These are phyloP conservation scores for Penicillium sp. DNA, from an alignment of 2,329 filamentous ascomycete genomes.

Conservation along the genomic window DNA sequence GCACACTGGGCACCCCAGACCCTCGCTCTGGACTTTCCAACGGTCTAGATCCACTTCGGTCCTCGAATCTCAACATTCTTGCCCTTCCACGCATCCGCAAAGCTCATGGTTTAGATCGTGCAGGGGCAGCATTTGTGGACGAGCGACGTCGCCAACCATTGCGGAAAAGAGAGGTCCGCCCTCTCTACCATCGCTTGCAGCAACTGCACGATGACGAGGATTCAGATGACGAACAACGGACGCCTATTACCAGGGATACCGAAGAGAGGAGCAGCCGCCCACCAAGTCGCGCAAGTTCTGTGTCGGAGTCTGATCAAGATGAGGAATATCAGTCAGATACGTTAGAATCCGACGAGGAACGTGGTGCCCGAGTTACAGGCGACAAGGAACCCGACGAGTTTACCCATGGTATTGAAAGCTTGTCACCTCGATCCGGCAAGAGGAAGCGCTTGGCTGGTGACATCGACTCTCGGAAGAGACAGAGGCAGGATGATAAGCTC, in stretches of 20 bases:
- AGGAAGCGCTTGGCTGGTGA: constrained; percentile 69
- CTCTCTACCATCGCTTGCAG: constrained; percentile 74
- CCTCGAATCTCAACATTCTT: constrained; percentile 53
- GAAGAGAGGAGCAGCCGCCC: constrained; percentile 81
- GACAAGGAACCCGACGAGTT: constrained; percentile 13
- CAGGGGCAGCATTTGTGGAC: constrained; percentile 62
- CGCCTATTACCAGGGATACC: constrained; percentile 66
- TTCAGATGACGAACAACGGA: constrained; percentile 75
- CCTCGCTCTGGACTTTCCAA: constrained; percentile 40
- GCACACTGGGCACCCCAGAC: constrained; percentile 61
- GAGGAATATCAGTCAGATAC: constrained; percentile 34
- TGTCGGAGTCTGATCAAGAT: constrained; percentile 48
- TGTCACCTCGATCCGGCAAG: constrained; percentile 58
- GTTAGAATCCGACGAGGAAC: constrained; percentile 16
- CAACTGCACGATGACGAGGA: constrained; percentile 73
- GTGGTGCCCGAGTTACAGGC: constrained; percentile 8
- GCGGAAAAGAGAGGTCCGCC: constrained; percentile 63
- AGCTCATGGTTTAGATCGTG: constrained; percentile 53
- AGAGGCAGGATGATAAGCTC: constrained; percentile 78
- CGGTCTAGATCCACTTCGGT: constrained; percentile 37
- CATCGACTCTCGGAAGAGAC: constrained; percentile 68
- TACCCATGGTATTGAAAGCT: constrained; percentile 43
- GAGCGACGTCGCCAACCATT: constrained; percentile 58
- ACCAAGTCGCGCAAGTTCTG: constrained; percentile 63
- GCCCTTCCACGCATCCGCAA: constrained; percentile 73